These are phyloP conservation scores for Tubosaeta brunneosetosa DNA, from an alignment of 768 basidiomycete species.

Conservation along the genomic window DNA sequence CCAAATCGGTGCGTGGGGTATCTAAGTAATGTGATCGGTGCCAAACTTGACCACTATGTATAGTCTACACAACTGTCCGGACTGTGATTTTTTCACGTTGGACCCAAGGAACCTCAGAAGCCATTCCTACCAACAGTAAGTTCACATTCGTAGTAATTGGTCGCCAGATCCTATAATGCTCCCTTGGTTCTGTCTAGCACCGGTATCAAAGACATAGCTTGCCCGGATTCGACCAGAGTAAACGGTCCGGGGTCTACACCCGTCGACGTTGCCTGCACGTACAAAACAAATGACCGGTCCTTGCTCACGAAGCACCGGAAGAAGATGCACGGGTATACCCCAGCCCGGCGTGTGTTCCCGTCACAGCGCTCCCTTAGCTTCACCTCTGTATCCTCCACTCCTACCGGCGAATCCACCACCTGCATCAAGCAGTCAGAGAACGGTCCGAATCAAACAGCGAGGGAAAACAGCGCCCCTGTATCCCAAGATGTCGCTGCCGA, in stretches of 20 bases:
- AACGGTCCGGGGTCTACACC: too few relatives aligned
- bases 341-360: background rate
- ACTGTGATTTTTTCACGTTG: constrained; percentile 8
- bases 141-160: background rate
- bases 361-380: background rate
- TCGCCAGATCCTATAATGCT: background rate
- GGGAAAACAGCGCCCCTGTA: too few relatives aligned
- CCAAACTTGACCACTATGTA: background rate
- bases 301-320: constrained; percentile 15
- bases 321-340: constrained; percentile 9
- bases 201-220: constrained; percentile 3
- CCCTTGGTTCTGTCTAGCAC: constrained; percentile 3
- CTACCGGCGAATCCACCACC: too few relatives aligned
- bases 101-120: constrained; percentile 2
- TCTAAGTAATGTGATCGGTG: background rate
- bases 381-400: background rate
- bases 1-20: background rate
- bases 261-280: background rate
- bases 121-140: constrained; percentile 12
- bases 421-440: too few relatives aligned
- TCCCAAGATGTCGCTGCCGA: too few relatives aligned
- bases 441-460: too few relatives aligned
- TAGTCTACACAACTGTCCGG: constrained; percentile 4
- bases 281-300: constrained; percentile 13
- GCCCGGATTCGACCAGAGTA: background rate